phyloP scores from a whole-genome alignment of 2,329 filamentous ascomycete genomes.

The Kalmusia sp. region DNA sequence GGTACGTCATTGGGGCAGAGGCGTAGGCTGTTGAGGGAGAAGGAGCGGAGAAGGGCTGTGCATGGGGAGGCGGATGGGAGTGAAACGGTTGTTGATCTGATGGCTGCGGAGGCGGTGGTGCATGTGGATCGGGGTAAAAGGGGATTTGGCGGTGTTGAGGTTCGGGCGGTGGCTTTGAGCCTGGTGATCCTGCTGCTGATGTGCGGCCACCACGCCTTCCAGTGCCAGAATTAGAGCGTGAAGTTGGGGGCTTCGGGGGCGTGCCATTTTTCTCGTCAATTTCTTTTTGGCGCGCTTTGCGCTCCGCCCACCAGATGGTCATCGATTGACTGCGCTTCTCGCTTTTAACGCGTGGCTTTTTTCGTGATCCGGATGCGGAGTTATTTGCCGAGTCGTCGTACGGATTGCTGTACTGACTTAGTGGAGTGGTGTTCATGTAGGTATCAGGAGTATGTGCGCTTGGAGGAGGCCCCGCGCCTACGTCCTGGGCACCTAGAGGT shows the following conservation, averaged over 20 bases:
- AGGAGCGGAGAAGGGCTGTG: conserved; percentile 26
- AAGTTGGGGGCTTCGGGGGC: conserved; percentile 24
- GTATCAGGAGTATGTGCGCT: conserved; percentile 38
- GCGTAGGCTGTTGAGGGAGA: conserved; percentile 30
- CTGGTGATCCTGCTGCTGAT: conserved; percentile 25
- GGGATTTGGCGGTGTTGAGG: conserved; percentile 15
- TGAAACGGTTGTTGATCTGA: conserved; percentile 21
- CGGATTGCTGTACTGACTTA: conserved; percentile 40
- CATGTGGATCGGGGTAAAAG: conserved; percentile 21
- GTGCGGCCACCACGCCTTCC: conserved; percentile 29
- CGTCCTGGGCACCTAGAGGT: conserved; percentile 29
- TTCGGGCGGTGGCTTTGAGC: conserved; percentile 23
- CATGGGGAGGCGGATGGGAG: conserved; percentile 26
- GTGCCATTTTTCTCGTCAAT: conserved; percentile 38
- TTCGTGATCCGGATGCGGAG: conserved; percentile 34
- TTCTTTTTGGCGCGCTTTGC: conserved; percentile 48
- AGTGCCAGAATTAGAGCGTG: conserved; percentile 33
- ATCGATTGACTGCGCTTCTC: conserved; percentile 54
- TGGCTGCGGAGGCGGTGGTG: conserved; percentile 18
- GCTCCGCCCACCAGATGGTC: conserved; percentile 56
- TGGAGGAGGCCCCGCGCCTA: conserved; percentile 21
- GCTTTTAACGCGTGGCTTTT: conserved; percentile 50
- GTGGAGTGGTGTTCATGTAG: conserved; percentile 44
- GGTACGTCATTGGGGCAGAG: conserved; percentile 14
- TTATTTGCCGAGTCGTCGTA: conserved; percentile 33